A percentile compares a stretch with the other conserved stretches of the same genome.
These are phyloP conservation scores for Ophiosphaerella korrae DNA, from an alignment of 2,329 filamentous ascomycete species.

Conservation along the genomic window DNA sequence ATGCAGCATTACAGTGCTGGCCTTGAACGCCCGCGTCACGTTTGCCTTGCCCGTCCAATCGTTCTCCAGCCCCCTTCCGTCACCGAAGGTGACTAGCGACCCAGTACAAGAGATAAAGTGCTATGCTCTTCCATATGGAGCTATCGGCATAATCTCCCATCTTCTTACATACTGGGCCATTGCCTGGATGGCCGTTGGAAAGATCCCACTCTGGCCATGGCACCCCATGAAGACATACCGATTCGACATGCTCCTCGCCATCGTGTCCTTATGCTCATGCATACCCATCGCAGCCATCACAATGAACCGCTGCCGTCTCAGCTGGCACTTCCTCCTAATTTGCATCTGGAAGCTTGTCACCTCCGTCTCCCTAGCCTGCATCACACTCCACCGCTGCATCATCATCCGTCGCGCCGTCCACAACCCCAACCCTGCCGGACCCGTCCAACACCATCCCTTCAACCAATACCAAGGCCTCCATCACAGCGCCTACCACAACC, in stretches of 20 bases:
- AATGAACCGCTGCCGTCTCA: conserved; percentile 20
- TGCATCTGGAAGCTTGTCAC: conserved; percentile 21
- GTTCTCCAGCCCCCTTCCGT: conserved; percentile 5
- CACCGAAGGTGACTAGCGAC: conserved; percentile 11
- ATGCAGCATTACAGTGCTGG: background rate
- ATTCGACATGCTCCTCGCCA: conserved; percentile 13
- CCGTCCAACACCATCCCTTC: background rate
- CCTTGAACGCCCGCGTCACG: background rate
- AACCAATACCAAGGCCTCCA: background rate
- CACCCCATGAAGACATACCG: conserved; percentile 3
- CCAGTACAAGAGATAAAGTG: conserved; percentile 21
- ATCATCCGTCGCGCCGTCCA: background rate
- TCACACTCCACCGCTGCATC: conserved; percentile 17
- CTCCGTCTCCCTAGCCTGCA: conserved; percentile 13
- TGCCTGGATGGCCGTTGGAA: conserved; percentile 48
- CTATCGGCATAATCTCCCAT: conserved; percentile 45
- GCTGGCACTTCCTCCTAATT: conserved; percentile 22
- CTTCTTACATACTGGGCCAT: conserved; percentile 49
- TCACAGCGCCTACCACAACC: background rate
- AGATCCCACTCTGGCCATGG: conserved; percentile 15
- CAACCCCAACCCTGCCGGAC: background rate
- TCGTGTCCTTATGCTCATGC: conserved; percentile 9
- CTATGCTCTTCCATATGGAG: conserved; percentile 25
- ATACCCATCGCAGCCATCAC: conserved; percentile 17
- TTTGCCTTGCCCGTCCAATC: conserved; percentile 1